These are phyloP conservation scores for Aspergillus aculeatus DNA, from an alignment of 2,329 filamentous ascomycete species.

Conservation along the genomic window DNA sequence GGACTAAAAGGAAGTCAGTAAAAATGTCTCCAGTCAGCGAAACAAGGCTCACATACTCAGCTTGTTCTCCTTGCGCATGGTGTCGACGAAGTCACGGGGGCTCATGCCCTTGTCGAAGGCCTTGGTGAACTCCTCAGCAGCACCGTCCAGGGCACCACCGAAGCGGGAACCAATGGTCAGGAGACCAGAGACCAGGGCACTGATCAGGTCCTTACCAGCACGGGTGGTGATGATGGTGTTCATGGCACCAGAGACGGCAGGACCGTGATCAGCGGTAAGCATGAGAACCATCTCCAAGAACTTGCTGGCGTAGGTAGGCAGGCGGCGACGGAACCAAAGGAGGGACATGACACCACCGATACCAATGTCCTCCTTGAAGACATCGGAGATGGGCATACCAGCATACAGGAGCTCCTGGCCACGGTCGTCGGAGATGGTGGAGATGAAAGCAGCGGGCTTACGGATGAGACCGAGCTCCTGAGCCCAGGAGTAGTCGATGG, in stretches of 20 bases:
- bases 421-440: conserved; percentile 99
- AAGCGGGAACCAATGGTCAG: conserved; percentile 97
- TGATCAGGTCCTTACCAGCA: conserved; percentile 98
- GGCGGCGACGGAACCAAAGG: conserved; percentile 97
- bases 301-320: conserved; percentile 94
- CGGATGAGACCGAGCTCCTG: conserved; percentile 99
- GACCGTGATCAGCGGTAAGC: conserved; percentile 98
- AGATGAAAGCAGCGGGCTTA: conserved; percentile 99
- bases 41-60: conserved; percentile 62
- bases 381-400: conserved; percentile 99
- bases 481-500: conserved; percentile 99
- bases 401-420: conserved; percentile 98
- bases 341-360: conserved; percentile 99
- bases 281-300: conserved; percentile 99
- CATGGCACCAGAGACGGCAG: conserved; percentile 98
- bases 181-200: conserved; percentile 90
- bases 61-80: conserved; percentile 99
- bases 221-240: conserved; percentile 99
- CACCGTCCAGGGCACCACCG: conserved; percentile 96
- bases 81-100: conserved; percentile 98
- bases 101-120: conserved; percentile 97
- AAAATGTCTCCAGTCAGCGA: too few relatives aligned
- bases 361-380: conserved; percentile 97
- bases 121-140: conserved; percentile 97
- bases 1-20: conserved; percentile 55